These are phyloP conservation scores for Pogostemon cablin DNA, from an alignment of 257 asterid species.

Conservation along the genomic window DNA sequence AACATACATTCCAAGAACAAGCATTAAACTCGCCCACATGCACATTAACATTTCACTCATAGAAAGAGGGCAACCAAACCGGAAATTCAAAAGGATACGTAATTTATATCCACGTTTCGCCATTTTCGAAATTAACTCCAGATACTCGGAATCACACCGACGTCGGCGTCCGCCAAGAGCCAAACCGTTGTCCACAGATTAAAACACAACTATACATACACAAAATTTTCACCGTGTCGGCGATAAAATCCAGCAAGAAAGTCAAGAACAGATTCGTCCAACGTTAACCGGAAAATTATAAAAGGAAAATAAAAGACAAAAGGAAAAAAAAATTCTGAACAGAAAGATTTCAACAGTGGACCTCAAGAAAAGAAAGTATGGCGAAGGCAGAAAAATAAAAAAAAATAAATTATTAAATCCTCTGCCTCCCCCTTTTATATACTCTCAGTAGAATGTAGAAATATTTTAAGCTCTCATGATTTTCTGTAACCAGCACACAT, in stretches of 20 bases:
- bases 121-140: conserved; percentile 47
- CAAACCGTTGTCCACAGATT: conserved; percentile 26
- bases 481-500: conserved; percentile 17
- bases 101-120: conserved; percentile 92
- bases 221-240: conserved; percentile 16
- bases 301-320: conserved; percentile 7
- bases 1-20: conserved; percentile 25
- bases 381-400: conserved; percentile 30
- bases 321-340: conserved; percentile 24
- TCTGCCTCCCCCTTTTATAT: conserved; percentile 28
- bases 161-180: conserved; percentile 38
- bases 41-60: conserved; percentile 38
- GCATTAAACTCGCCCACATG: conserved; percentile 38
- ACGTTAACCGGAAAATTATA: conserved; percentile 35
- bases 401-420: conserved; percentile 9
- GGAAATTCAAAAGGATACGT: conserved; percentile 72
- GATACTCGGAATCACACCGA: conserved; percentile 34
- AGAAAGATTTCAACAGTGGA: conserved; percentile 44
- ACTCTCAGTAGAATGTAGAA: conserved; percentile 3
- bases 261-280: conserved; percentile 36
- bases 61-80: conserved; percentile 15
- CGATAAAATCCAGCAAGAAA: conserved; percentile 35
- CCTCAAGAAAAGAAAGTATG: conserved; percentile 38
- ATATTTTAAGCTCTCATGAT: conserved; percentile 1
- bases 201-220: conserved; percentile 20